phyloP scores from a whole-genome alignment of 495 filamentous ascomycete genomes.

The Penicillium angulare region DNA sequence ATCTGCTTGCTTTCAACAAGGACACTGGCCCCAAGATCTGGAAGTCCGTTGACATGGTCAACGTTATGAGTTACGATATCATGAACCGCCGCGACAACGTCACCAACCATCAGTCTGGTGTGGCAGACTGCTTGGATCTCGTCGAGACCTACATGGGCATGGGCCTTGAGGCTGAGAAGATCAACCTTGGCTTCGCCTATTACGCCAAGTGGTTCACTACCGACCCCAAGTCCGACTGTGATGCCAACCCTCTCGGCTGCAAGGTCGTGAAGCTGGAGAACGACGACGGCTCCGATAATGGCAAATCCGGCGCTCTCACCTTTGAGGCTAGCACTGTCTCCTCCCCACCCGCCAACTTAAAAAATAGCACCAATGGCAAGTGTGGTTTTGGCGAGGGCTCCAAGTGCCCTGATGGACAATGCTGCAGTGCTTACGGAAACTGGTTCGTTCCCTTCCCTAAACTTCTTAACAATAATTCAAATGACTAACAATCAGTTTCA shows the following conservation, averaged over 20 bases:
- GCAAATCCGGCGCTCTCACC: slow-evolving; percentile 60
- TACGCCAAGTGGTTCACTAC: slow-evolving; percentile 74
- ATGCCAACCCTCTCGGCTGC: slow-evolving; percentile 57
- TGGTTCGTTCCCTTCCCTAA: slow-evolving; percentile 24
- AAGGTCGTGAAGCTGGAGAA: slow-evolving; percentile 62
- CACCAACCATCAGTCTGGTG: slow-evolving; percentile 65
- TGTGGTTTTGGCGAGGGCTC: slow-evolving; percentile 28
- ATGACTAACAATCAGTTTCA: slow-evolving; percentile 6
- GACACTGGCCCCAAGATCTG: slow-evolving; percentile 62
- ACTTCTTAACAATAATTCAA: not conserved
- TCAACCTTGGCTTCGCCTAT: slow-evolving; percentile 74
- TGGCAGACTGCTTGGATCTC: slow-evolving; percentile 52
- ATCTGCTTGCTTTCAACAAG: slow-evolving; percentile 74
- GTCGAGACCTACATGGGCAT: slow-evolving; percentile 59
- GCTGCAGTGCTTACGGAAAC: slow-evolving; percentile 39
- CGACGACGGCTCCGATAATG: slow-evolving; percentile 60
- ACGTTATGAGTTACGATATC: slow-evolving; percentile 79
- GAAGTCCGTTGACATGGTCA: slow-evolving; percentile 67
- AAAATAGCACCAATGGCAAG: slow-evolving; percentile 40
- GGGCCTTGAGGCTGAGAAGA: slow-evolving; percentile 53
- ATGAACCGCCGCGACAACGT: slow-evolving; percentile 71
- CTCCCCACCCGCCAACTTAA: slow-evolving; percentile 44
- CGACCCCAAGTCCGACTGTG: slow-evolving; percentile 45
- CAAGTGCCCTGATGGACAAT: slow-evolving; percentile 34
- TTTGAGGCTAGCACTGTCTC: slow-evolving; percentile 49